Conservation (phyloP, 257 asterid genomes). For the Nyctanthes arbortristis region DNA sequence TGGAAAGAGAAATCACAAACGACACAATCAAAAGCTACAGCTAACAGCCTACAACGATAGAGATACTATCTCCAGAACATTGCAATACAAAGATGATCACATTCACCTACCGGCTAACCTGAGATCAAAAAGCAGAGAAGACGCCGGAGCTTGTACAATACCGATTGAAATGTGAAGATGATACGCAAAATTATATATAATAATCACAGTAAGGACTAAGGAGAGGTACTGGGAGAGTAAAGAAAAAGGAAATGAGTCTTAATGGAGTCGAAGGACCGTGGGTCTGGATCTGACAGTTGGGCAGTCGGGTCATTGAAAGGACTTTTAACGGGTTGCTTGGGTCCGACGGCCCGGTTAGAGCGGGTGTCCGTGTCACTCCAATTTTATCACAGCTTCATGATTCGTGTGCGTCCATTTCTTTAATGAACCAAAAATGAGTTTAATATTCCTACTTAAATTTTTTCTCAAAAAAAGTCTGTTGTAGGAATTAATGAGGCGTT, state of each 20-base stretch:
- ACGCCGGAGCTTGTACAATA: not conserved
- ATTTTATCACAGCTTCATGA: constrained; percentile 26
- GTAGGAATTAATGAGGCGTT: no score
- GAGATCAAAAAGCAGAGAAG: constrained; percentile 24
- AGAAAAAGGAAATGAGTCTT: constrained; percentile 16
- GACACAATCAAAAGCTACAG: not conserved
- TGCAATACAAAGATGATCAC: constrained; percentile 6
- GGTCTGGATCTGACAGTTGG: constrained; percentile 36
- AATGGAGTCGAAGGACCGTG: constrained; percentile 7
- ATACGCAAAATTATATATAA: not conserved
- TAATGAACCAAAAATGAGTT: constrained; percentile 10
- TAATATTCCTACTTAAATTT: no score
- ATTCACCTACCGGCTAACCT: constrained; percentile 27
- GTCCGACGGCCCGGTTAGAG: constrained; percentile 39
- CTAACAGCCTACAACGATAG: not conserved
- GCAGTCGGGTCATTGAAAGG: constrained; percentile 27
- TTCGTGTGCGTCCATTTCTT: constrained; percentile 38
- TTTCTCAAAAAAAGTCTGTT: no score
- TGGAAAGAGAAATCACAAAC: not conserved
- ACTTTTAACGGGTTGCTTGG: constrained; percentile 52
- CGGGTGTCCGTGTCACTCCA: constrained; percentile 43
- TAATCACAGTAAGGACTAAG: not conserved
- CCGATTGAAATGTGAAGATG: not conserved
- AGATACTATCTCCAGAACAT: not conserved
- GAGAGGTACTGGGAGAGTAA: constrained; percentile 6